Base-by-base conservation (phyloP, 768 basidiomycete genomes). In the Strobilomyces dryophilus region DNA sequence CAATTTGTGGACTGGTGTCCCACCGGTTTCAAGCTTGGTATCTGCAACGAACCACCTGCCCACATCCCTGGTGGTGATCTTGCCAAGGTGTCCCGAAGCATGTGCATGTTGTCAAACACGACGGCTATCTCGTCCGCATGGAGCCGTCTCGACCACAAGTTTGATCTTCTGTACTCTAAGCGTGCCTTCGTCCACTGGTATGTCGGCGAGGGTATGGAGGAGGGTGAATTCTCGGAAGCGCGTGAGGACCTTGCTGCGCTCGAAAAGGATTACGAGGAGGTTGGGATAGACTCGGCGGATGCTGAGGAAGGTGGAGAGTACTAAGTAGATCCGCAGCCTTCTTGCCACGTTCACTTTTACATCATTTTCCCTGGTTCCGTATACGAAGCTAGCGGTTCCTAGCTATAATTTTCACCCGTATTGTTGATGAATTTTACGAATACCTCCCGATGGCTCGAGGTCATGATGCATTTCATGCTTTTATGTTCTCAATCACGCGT, bases 221-320 rank as follows among this genome's bases (percentile, higher is more conserved):
- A 87, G 81, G 95, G 95, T 70, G 95, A 99, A 76, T 98, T 98
- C 77, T 95, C 92, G 18, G 95, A 98, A 77, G 95, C 95, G 18
- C 89, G 95, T 55, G 97, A 99, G 76, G 95, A 99, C 71, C 86
- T 99, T 53, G 97, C 95, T n/a, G 95, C 95, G n/a, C 84, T 99
- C 51, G 95, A 98, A 79, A 97, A 93, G 73, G 92, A 93, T 61
- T 94, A 93, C 63, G 91, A 92, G 70, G 92, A 97, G 69, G 92
- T 86, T 60, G 81, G 84, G 48, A 76, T 74, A 27, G 74, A 75
- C 64, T 78, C 78, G 39, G 79, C 76, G 5, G 77, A 79, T 37
- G 74, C 56, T 17, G 77, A 82, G 66, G 81, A 80, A 54, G 73
- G 60, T 44, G 76, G 73, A 55, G 77, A 79, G 63, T 79, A 79